phyloP scores from a whole-genome alignment of 2,329 filamentous ascomycete genomes.

The Conoideocrella luteorostrata region DNA sequence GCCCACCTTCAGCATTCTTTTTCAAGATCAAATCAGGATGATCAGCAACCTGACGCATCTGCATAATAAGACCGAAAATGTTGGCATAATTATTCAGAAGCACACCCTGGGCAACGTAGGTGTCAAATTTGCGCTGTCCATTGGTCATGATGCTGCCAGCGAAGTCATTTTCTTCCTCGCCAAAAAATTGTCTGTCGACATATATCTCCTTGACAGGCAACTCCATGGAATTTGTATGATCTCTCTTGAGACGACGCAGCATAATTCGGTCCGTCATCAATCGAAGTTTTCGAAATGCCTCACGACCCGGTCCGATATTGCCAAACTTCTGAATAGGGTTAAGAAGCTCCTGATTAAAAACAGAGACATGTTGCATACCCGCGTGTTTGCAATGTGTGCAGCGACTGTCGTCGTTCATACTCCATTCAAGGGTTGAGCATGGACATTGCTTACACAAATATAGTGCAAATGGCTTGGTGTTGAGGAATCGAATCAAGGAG shows the following conservation, averaged over 20 bases:
- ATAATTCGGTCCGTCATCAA: conserved; percentile 90
- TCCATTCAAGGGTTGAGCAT: conserved; percentile 81
- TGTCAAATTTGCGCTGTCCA: conserved; percentile 83
- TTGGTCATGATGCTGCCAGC: conserved; percentile 94
- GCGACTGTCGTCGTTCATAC: conserved; percentile 61
- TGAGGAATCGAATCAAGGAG: conserved; percentile 85
- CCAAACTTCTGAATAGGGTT: conserved; percentile 69
- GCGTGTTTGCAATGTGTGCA: conserved; percentile 57
- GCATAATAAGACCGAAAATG: conserved; percentile 98
- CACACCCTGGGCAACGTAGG: conserved; percentile 89
- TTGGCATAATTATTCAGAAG: conserved; percentile 98
- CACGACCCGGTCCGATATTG: conserved; percentile 54
- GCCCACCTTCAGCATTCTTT: conserved; percentile 77
- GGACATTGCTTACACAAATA: conserved; percentile 88
- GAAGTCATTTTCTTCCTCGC: conserved; percentile 92
- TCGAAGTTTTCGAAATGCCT: conserved; percentile 74
- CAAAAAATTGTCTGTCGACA: conserved; percentile 92
- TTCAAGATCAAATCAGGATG: conserved; percentile 92
- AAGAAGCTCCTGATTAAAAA: conserved; percentile 92
- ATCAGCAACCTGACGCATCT: conserved; percentile 96
- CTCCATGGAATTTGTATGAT: conserved; percentile 92
- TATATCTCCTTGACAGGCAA: conserved; percentile 90
- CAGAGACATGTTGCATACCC: conserved; percentile 40
- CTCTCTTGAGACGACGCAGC: conserved; percentile 88
- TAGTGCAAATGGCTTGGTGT: conserved; percentile 80